phyloP scores from a whole-genome alignment of 257 asterid species.

The Plantago ovata region DNA sequence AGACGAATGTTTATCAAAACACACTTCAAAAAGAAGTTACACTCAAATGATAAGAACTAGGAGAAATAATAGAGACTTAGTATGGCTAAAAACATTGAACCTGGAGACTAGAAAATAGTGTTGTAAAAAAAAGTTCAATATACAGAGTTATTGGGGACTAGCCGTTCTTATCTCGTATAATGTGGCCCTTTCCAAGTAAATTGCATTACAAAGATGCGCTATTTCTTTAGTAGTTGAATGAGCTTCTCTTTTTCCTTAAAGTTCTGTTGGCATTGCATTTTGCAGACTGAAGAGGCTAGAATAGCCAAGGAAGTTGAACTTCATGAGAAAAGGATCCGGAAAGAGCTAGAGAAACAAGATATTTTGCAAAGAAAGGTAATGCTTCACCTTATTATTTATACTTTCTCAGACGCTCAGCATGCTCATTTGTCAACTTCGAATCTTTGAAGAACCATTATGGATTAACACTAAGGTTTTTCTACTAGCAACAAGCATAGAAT shows the following conservation, averaged over 20 bases:
- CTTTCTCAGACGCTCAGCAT: constrained; percentile 8
- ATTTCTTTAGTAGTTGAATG: no score
- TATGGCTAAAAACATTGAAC: no score
- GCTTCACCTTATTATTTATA: constrained; percentile 10
- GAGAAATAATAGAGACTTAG: no score
- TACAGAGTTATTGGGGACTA: no score
- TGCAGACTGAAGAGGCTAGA: constrained; percentile 76
- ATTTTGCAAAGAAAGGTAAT: constrained; percentile 64
- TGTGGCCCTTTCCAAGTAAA: no score
- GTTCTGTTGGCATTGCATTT: constrained; percentile 10
- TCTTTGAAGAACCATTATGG: neutral
- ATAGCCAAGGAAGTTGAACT: constrained; percentile 81
- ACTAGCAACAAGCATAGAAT: neutral
- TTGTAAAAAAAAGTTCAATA: no score
- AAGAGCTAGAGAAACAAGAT: constrained; percentile 89
- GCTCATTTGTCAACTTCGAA: neutral
- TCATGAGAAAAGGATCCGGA: constrained; percentile 79
- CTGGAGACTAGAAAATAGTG: no score
- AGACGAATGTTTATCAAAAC: no score
- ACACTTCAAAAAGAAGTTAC: no score
- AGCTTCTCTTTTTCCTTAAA: neutral
- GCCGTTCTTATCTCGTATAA: no score
- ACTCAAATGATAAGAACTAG: no score
- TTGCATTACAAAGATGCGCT: no score
- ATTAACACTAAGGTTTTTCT: neutral